Base-by-base conservation (phyloP, 2,329 filamentous ascomycete species). In the Leptographium wingfieldii region DNA sequence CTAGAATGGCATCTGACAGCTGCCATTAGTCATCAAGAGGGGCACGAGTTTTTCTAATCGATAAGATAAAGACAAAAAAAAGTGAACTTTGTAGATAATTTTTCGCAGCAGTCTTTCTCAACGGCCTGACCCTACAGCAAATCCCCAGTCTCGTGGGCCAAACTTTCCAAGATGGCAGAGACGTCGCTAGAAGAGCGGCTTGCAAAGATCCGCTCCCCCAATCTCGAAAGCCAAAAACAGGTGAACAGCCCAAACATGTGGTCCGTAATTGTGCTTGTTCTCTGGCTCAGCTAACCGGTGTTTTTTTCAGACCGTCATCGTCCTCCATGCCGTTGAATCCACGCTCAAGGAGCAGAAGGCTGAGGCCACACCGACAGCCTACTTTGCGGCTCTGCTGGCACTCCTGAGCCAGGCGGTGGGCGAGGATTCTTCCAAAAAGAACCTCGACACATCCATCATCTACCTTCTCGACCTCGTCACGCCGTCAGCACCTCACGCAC, bases 381-480 rank as follows among this genome's bases (percentile, higher is more conserved):
- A 97, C 75, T 96, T 97, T 70, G 92, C 92, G 19, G 92, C 94
- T n/a, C 83, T 99, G 5, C 80, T 99, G 54, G 90, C 92, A 46
- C 81, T 99, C 3, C 82, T 99, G 3, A 83, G 84, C 67, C 88
- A 95, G 73, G 86, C 90, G 33, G 80, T 88, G 59, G 83, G 80
- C 48, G 78, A 74, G 64, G 86, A 84, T 57, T 83, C 84, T 59
- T 77, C 88, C 59, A 92, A 92, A 70, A 88, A 89, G 71, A 90
- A 95, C 65, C 78, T 95, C 62, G 87, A 89, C 38, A 85, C 88
- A 27, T 89, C 92, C 3, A 87, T 95, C 65, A 88, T 99, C 67
- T 99, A 99, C 73, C 85, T 99, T 19, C 90, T 99, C 76, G 92
- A 99, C 73, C 79, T 95, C 66, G 83, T 96, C 67, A 94, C 91